These are phyloP conservation scores for Chytriomyces sp. DNA, from an alignment of 192 early-diverging fungal genomes.

Conservation along the genomic window DNA sequence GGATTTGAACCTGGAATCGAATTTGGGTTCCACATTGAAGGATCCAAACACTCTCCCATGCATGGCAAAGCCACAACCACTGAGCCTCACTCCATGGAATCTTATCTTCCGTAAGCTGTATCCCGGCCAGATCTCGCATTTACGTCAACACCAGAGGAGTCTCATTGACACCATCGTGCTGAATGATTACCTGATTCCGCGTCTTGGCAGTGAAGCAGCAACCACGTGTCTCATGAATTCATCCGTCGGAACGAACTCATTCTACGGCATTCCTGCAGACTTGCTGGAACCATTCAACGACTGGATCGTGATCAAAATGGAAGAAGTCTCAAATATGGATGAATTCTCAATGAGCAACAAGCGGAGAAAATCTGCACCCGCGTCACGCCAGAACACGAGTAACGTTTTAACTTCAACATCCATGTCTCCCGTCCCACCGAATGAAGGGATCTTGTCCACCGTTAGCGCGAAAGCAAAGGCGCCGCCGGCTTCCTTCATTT, in stretches of 20 bases:
- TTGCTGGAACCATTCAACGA: conserved; percentile 9
- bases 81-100: conserved; percentile 2
- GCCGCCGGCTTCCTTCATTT: too few species aligned
- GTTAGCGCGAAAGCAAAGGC: too few species aligned
- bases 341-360: conserved; percentile 15
- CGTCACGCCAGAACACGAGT: not conserved
- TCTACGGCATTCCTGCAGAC: conserved; percentile 6
- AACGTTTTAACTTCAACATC: too few species aligned
- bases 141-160: conserved; percentile 8
- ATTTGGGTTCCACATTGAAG: too few species aligned
- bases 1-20: too few species aligned
- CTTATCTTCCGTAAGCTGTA: conserved; percentile 18
- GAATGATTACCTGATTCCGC: conserved; percentile 19
- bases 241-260: not conserved
- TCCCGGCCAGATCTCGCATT: conserved; percentile 26
- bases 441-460: too few species aligned
- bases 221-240: not conserved
- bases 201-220: conserved; percentile 9
- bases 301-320: conserved; percentile 16
- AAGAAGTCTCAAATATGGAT: not conserved
- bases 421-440: too few species aligned
- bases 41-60: too few species aligned
- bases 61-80: too few species aligned
- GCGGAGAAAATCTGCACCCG: conserved; percentile 1
- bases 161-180: conserved; percentile 23